Conservation (phyloP, 2,329 filamentous ascomycete genomes). For the Epichloe coenophiala region DNA sequence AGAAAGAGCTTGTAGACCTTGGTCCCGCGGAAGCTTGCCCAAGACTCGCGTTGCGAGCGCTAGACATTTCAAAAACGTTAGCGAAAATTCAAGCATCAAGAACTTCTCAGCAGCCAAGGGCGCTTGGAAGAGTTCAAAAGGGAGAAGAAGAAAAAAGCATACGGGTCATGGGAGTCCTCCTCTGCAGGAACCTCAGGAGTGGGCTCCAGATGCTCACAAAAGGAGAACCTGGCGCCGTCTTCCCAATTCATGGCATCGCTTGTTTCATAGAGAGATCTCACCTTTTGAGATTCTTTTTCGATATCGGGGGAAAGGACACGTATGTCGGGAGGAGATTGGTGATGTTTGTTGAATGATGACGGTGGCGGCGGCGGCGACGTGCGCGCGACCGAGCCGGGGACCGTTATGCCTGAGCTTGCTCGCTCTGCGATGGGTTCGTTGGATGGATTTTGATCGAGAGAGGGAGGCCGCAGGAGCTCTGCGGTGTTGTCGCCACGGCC, state of each 20-base stretch:
- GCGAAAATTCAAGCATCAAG: not conserved
- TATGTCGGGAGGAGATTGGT: constrained; percentile 29
- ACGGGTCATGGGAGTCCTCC: constrained; percentile 40
- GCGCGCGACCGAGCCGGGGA: constrained; percentile 2
- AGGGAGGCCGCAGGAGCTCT: constrained; percentile 6
- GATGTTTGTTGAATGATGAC: not conserved
- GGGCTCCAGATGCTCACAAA: constrained; percentile 33
- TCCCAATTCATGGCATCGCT: constrained; percentile 40
- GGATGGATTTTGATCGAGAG: constrained; percentile 1
- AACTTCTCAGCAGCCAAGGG: not conserved
- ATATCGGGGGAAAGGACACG: constrained; percentile 39
- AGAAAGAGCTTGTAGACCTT: constrained; percentile 30
- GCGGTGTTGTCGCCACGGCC: not conserved
- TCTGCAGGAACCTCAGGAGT: constrained; percentile 37
- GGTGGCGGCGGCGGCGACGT: not conserved
- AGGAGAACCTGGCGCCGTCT: constrained; percentile 34
- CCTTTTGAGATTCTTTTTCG: constrained; percentile 52
- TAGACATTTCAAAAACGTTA: not conserved
- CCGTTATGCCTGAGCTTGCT: constrained; percentile 1
- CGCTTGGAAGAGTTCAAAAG: not conserved
- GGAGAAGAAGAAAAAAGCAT: constrained; percentile 25
- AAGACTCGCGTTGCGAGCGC: constrained; percentile 13
- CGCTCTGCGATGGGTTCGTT: not conserved
- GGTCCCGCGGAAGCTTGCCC: constrained; percentile 22
- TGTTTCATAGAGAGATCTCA: constrained; percentile 51